Evolutionary conservation across 2,329 filamentous ascomycete species (phyloP).

Genomic region (Aspergillus carbonarius): DNA sequence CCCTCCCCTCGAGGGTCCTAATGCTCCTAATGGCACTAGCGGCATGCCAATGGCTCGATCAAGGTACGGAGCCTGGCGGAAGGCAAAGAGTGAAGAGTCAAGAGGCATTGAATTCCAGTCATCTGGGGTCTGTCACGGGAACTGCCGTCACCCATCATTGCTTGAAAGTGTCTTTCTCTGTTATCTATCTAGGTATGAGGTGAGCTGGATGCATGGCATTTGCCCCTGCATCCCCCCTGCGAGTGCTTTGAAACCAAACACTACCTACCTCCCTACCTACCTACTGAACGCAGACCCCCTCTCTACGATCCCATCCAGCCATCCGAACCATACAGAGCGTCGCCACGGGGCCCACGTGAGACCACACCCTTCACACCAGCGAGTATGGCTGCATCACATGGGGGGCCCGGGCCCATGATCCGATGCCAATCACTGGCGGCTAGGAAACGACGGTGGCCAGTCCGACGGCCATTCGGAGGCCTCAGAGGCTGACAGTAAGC

Average conservation of each 20-base stretch:
- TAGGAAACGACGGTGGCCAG: neutral
- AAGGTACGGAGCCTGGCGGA: neutral
- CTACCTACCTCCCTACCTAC: neutral
- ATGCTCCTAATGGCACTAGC: neutral
- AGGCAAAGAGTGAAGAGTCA: neutral
- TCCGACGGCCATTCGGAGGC: neutral
- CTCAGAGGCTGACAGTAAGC: conserved; percentile 3
- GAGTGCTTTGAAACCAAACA: neutral
- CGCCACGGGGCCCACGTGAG: conserved; percentile 2
- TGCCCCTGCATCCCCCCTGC: neutral
- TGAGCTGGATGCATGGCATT: neutral
- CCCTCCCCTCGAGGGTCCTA: neutral
- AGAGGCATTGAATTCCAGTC: neutral
- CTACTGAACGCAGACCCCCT: too few relatives aligned
- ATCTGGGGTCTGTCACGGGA: neutral
- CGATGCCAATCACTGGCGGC: neutral
- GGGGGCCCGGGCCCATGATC: conserved; percentile 5
- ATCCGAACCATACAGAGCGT: neutral
- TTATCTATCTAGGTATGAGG: too few relatives aligned
- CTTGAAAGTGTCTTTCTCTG: too few relatives aligned
- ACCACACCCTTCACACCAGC: neutral
- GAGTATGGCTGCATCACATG: conserved; percentile 10
- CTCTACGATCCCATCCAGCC: too few relatives aligned
- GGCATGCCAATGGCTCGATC: neutral
- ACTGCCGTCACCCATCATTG: neutral